phyloP scores from a whole-genome alignment of 495 filamentous ascomycete genomes.

The Hypoxylon rickii region DNA sequence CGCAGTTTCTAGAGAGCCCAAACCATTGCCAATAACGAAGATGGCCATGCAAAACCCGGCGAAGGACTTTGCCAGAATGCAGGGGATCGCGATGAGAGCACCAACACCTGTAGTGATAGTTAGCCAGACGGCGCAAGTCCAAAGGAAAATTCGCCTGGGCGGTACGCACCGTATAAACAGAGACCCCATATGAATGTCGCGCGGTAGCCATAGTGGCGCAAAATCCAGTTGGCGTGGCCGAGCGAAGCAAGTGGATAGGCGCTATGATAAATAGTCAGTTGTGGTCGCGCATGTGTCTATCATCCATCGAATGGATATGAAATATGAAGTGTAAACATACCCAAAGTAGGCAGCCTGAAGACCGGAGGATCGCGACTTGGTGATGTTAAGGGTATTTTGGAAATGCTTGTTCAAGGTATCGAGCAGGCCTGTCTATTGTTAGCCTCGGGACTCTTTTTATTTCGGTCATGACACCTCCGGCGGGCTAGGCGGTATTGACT shows the following conservation, averaged over 20 bases:
- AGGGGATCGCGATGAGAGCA: constrained; percentile 48
- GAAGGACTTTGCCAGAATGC: constrained; percentile 56
- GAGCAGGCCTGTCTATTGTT: constrained; percentile 52
- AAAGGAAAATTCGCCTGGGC: too few species aligned
- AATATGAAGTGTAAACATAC: too few species aligned
- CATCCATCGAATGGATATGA: too few species aligned
- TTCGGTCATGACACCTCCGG: too few species aligned
- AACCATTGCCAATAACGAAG: constrained; percentile 71
- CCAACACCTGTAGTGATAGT: constrained; percentile 33
- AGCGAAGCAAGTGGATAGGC: constrained; percentile 65
- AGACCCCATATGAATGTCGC: constrained; percentile 65
- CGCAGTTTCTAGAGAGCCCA: constrained; percentile 72
- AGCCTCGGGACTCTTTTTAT: background rate
- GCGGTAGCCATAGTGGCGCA: constrained; percentile 66
- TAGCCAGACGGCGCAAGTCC: too few species aligned
- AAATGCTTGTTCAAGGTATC: constrained; percentile 56
- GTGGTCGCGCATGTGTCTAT: background rate
- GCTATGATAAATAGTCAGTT: constrained; percentile 29
- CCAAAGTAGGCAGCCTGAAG: constrained; percentile 47
- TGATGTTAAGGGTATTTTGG: constrained; percentile 42
- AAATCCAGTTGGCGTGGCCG: constrained; percentile 67
- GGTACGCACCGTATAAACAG: constrained; percentile 49
- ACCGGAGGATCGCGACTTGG: constrained; percentile 39
- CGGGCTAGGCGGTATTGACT: too few species aligned
- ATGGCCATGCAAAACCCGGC: constrained; percentile 71